Evolutionary conservation across 2,329 filamentous ascomycete species (phyloP), one percentile per base, ranked within the genome.

Genomic region (Rhexocercosporidium sp.): DNA sequence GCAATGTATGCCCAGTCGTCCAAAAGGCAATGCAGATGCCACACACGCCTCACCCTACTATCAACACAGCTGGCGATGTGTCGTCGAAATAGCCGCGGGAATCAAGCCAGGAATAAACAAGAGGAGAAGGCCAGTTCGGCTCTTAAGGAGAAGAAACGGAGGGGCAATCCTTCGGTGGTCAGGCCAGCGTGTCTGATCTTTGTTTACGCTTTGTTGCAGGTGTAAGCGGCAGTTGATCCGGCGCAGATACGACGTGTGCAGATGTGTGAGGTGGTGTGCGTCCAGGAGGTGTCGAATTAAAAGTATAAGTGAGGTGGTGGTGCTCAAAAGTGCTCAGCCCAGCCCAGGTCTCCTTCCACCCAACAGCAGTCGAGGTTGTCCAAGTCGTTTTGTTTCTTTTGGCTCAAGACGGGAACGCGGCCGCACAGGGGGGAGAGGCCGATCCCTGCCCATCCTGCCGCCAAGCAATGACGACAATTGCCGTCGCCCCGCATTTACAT

Each of bases 101-200:
- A 29, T 57, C 53, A 56, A 56, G 20, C 53, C 53, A 18, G n/a
- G 53, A 20, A 37, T 25, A 57, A 57, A 57, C 29, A 37, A 57
- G 20, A 53, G 18, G 53, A 12, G 12, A 57, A 57, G 34, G 53
- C 31, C 53, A 57, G 53, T 20, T 39, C 53, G 39, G 53, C 53
- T 39, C 53, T 25, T 37, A 47, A 39, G 7, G 14, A 39, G 31
- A 31, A 57, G 31, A 57, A 31, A 57, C 31, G 25, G n/a, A 22
- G 16, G 39, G 31, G 20, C 29, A 57, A 57, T 22, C 34, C 39
- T n/a, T 25, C 47, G 8, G 34, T 9, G 22, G 16, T 51, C 27
- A 56, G 53, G 53, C 53, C 53, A 57, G 53, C 53, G 53, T 57
- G 53, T 57, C 53, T 20, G n/a, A n/a, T 57, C 1, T 9, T 9